Percentiles rank a stretch among this genome's conserved stretches.
phyloP scores from a whole-genome alignment of 2,329 filamentous ascomycete genomes.

The Curvularia hawaiiensis region DNA sequence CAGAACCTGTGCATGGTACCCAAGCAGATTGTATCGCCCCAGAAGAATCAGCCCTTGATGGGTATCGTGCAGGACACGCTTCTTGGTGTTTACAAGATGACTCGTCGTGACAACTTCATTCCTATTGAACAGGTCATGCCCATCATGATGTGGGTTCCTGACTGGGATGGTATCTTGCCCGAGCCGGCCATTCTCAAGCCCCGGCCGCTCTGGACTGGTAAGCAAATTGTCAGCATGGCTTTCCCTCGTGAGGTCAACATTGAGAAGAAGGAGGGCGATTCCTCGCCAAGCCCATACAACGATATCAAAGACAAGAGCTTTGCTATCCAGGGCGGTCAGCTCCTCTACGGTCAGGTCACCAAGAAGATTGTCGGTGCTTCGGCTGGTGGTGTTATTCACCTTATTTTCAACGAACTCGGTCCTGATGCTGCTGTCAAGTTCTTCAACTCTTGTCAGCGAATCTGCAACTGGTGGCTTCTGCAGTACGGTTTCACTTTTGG shows the following conservation, averaged over 20 bases:
- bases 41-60: constrained; percentile 97
- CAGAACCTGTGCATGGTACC: constrained; percentile 97
- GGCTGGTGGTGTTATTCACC: constrained; percentile 89
- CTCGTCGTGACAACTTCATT: constrained; percentile 88
- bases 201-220: constrained; percentile 92
- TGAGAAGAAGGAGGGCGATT: constrained; percentile 62
- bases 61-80: constrained; percentile 99
- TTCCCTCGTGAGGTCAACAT: constrained; percentile 86
- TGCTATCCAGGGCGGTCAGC: constrained; percentile 82
- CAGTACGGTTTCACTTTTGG: constrained; percentile 98
- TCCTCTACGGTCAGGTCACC: constrained; percentile 87
- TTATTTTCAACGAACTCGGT: constrained; percentile 94
- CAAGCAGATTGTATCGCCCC: constrained; percentile 96
- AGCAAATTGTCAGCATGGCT: constrained; percentile 94
- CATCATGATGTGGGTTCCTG: constrained; percentile 94
- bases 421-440: constrained; percentile 86
- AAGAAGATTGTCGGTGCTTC: constrained; percentile 96
- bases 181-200: constrained; percentile 94
- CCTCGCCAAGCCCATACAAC: constrained; percentile 53
- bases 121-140: constrained; percentile 94
- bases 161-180: constrained; percentile 95
- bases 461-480: constrained; percentile 96
- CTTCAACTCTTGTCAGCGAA: constrained; percentile 92
- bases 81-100: constrained; percentile 96
- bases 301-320: constrained; percentile 80